phyloP scores from a whole-genome alignment of 2,329 filamentous ascomycete species.

The Dactylellina haptotyla region DNA sequence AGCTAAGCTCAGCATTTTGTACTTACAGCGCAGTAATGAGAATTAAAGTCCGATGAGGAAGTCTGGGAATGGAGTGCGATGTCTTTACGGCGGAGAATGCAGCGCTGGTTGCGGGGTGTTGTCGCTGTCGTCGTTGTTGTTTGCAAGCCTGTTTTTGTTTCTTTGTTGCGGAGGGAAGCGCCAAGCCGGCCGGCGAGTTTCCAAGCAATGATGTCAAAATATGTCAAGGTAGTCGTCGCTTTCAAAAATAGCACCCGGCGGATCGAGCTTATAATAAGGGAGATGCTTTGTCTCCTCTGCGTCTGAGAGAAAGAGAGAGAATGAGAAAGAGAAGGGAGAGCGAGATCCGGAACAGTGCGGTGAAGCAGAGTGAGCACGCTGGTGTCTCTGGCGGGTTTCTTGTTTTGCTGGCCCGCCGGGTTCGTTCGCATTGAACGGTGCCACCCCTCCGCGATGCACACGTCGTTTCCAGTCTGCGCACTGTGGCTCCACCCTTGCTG shows the following conservation, averaged over 20 bases:
- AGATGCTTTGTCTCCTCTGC: too few relatives aligned
- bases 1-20: not conserved
- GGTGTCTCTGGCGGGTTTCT: not conserved
- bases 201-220: not conserved
- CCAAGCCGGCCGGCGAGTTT: too few relatives aligned
- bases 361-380: not conserved
- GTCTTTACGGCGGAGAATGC: not conserved
- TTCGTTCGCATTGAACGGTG: too few relatives aligned
- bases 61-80: not conserved
- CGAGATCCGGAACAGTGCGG: not conserved
- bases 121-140: not conserved
- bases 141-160: not conserved
- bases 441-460: conserved; percentile 7
- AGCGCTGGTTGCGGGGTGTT: not conserved
- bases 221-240: not conserved
- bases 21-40: not conserved
- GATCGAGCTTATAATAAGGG: not conserved
- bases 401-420: too few relatives aligned
- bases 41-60: not conserved
- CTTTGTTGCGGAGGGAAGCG: too few relatives aligned
- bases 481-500: too few relatives aligned
- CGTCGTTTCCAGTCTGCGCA: not conserved
- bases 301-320: not conserved
- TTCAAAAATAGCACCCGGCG: not conserved
- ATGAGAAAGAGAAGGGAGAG: not conserved